These are phyloP conservation scores for Sporothrix humicola DNA, from an alignment of 2,329 filamentous ascomycete species.

Conservation along the genomic window DNA sequence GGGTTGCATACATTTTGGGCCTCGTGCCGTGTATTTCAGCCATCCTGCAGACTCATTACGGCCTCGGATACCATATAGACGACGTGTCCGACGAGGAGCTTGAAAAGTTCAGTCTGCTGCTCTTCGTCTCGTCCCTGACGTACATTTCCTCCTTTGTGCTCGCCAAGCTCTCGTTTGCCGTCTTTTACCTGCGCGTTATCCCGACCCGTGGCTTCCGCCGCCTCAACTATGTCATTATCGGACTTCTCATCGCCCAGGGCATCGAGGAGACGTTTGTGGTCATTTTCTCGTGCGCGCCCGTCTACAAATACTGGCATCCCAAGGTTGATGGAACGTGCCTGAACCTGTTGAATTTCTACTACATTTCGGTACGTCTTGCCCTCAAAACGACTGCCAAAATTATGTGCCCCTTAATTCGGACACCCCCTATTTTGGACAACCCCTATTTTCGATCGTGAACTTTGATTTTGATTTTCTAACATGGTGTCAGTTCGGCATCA, in stretches of 20 bases:
- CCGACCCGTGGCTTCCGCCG: constrained; percentile 14
- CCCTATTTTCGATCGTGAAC: too few species aligned
- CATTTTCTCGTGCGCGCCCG: constrained; percentile 24
- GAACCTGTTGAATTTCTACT: constrained; percentile 21
- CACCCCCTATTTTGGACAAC: not conserved
- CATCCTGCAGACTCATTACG: not conserved
- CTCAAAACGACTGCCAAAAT: not conserved
- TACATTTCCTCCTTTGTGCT: constrained; percentile 25
- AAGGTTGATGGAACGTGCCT: not conserved
- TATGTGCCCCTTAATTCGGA: not conserved
- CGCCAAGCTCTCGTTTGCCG: constrained; percentile 28
- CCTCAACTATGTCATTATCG: constrained; percentile 28
- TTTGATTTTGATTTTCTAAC: not conserved
- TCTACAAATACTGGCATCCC: constrained; percentile 27
- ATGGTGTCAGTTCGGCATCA: constrained; percentile 18
- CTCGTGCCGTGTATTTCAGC: not conserved
- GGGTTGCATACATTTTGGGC: not conserved
- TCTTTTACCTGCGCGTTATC: constrained; percentile 29
- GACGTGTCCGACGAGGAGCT: constrained; percentile 4
- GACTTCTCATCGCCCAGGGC: constrained; percentile 21
- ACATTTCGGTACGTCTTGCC: not conserved
- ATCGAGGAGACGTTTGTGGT: constrained; percentile 32
- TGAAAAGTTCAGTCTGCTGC: not conserved
- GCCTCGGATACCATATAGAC: constrained; percentile 16
- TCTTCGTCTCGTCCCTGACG: constrained; percentile 18